phyloP scores from a whole-genome alignment of 163 green algal species.

The Smithsoniella earleae region DNA sequence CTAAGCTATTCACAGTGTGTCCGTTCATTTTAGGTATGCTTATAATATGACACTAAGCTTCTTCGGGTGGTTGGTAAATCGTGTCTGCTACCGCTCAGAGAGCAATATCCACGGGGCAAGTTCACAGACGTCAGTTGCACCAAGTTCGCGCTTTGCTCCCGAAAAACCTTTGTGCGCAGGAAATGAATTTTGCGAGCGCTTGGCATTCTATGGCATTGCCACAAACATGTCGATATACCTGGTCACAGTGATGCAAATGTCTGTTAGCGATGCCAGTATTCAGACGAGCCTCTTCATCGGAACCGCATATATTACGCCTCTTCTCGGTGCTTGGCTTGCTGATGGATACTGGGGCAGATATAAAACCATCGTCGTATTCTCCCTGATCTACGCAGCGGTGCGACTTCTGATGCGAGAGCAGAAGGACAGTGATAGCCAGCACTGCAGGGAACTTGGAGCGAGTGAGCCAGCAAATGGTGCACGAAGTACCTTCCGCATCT shows the following conservation, averaged over 20 bases:
- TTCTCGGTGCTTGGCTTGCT: conserved; percentile 84
- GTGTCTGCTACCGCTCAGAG: not conserved
- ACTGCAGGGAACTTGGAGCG: too few relatives aligned
- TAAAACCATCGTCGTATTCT: conserved; percentile 91
- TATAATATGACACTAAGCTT: conserved; percentile 11
- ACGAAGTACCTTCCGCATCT: too few relatives aligned
- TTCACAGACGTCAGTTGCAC: not conserved
- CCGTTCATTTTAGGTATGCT: conserved; percentile 69
- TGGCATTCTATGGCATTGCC: conserved; percentile 82
- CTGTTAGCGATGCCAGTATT: not conserved
- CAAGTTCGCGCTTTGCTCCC: not conserved
- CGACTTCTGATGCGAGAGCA: too few relatives aligned
- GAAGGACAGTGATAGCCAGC: too few relatives aligned
- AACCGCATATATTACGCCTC: conserved; percentile 83
- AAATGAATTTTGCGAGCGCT: conserved; percentile 93
- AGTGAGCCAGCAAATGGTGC: too few relatives aligned
- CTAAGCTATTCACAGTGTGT: conserved; percentile 66
- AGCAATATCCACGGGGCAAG: not conserved
- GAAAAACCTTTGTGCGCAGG: conserved; percentile 44
- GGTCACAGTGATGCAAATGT: conserved; percentile 31
- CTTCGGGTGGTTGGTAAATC: not conserved
- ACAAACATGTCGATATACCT: conserved; percentile 92
- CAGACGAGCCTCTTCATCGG: conserved; percentile 66
- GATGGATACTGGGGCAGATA: conserved; percentile 85
- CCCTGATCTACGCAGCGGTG: conserved; percentile 76